Percentiles rank a stretch among this genome's conserved stretches.
phyloP scores from a whole-genome alignment of 1,139 yeast species.

The Saccharomyces hybrid region DNA sequence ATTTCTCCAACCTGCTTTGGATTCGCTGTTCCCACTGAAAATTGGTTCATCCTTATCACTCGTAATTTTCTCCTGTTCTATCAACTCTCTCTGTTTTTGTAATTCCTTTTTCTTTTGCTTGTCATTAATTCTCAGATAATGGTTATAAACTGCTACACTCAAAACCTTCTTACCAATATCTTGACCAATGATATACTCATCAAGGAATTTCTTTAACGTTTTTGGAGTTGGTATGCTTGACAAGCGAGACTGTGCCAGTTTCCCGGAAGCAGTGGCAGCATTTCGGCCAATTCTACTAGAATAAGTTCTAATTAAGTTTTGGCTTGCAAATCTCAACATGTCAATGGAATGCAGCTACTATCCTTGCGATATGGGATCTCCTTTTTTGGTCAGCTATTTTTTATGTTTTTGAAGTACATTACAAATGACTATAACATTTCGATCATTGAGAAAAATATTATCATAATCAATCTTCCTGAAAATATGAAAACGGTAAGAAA shows the following conservation, averaged over 20 bases:
- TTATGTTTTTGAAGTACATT: neutral
- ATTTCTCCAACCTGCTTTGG: constrained; percentile 28
- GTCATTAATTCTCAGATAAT: constrained; percentile 40
- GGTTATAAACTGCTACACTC: constrained; percentile 52
- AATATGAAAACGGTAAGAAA: neutral
- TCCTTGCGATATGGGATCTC: too few relatives aligned
- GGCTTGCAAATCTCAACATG: neutral
- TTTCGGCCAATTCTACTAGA: constrained; percentile 1
- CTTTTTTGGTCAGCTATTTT: too few relatives aligned
- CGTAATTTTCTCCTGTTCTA: constrained; percentile 10
- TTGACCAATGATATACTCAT: constrained; percentile 46
- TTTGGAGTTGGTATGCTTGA: constrained; percentile 39
- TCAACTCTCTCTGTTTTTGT: constrained; percentile 14
- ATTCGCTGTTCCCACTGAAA: constrained; percentile 17
- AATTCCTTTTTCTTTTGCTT: constrained; percentile 26
- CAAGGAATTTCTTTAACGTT: constrained; percentile 37
- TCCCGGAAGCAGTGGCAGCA: constrained; percentile 12
- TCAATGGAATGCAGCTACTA: neutral
- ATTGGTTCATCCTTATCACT: constrained; percentile 14
- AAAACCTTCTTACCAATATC: constrained; percentile 44
- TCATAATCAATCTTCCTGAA: neutral
- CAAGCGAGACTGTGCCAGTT: constrained; percentile 9
- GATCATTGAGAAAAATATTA: neutral
- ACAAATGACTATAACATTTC: neutral
- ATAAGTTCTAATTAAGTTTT: neutral